Percentiles rank a stretch among this genome's conserved stretches.
Conservation (phyloP, 2,329 filamentous ascomycete species). For the Aspergillus felis region DNA sequence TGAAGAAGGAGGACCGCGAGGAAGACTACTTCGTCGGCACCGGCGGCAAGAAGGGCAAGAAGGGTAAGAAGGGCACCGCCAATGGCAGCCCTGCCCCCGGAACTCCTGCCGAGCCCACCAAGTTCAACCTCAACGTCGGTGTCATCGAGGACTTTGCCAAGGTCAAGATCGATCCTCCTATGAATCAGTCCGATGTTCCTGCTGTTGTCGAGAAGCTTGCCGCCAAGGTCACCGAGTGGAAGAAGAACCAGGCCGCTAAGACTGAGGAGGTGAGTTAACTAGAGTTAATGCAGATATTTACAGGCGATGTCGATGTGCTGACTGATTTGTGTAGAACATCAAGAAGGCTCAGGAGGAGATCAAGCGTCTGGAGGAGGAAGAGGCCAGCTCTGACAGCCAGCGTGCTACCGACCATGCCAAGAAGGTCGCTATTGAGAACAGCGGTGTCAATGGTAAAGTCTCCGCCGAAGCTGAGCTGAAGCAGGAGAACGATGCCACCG, state of each 20-base stretch:
- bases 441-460: conserved; percentile 50
- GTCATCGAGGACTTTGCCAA: conserved; percentile 86
- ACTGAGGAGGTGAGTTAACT: conserved; percentile 73
- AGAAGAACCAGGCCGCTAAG: conserved; percentile 81
- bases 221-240: conserved; percentile 88
- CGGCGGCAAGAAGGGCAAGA: conserved; percentile 81
- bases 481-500: conserved; percentile 57
- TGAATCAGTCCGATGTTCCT: conserved; percentile 78
- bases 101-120: conserved; percentile 47
- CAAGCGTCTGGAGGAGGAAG: conserved; percentile 73
- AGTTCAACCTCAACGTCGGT: conserved; percentile 84
- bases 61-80: conserved; percentile 68
- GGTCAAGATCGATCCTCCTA: conserved; percentile 82
- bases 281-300: background rate
- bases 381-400: conserved; percentile 48
- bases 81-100: conserved; percentile 46
- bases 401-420: conserved; percentile 49
- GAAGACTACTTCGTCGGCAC: conserved; percentile 76
- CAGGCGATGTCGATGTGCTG: background rate
- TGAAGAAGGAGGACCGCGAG: conserved; percentile 82
- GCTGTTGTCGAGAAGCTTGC: conserved; percentile 81
- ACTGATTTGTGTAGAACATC: conserved; percentile 67
- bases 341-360: conserved; percentile 96
- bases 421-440: conserved; percentile 51
- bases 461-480: conserved; percentile 52